Percentiles rank a stretch among this genome's conserved stretches.
Conservation (phyloP, 805 yeast genomes). For the Saccharomyces kudriavzevii region DNA sequence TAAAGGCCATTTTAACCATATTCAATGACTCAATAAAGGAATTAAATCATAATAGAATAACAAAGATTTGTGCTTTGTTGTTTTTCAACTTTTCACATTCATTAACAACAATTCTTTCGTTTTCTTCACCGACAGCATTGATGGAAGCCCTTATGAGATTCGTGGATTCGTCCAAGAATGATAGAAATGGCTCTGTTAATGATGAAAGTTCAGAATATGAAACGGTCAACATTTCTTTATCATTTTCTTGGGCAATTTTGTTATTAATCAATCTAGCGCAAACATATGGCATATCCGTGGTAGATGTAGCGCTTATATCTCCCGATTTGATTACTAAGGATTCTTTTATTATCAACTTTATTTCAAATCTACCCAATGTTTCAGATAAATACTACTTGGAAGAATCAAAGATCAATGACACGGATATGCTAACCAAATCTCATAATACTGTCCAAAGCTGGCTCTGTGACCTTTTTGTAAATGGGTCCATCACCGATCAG, state of each 20-base stretch:
- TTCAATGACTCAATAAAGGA: slow-evolving; percentile 32
- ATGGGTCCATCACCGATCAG: slow-evolving; percentile 81
- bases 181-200: slow-evolving; percentile 10
- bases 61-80: slow-evolving; percentile 46
- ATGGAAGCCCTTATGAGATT: slow-evolving; percentile 41
- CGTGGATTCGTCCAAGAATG: slow-evolving; percentile 39
- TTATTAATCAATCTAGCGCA: slow-evolving; percentile 36
- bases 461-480: slow-evolving; percentile 74
- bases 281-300: slow-evolving; percentile 32
- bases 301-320: slow-evolving; percentile 20
- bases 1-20: slow-evolving; percentile 31
- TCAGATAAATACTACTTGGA: slow-evolving; percentile 22
- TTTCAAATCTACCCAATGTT: slow-evolving; percentile 20
- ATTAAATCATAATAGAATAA: slow-evolving; percentile 37
- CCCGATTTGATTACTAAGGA: slow-evolving; percentile 11
- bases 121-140: slow-evolving; percentile 37
- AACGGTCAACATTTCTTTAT: slow-evolving; percentile 59
- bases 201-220: slow-evolving; percentile 42
- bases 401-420: slow-evolving; percentile 18
- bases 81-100: slow-evolving; percentile 34
- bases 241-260: slow-evolving; percentile 55
- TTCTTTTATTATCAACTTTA: slow-evolving; percentile 29
- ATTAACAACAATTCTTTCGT: slow-evolving; percentile 39
- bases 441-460: slow-evolving; percentile 49
- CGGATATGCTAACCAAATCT: slow-evolving; percentile 20